Base-by-base conservation (phyloP, 2,329 filamentous ascomycete species). In the Microthyrium microscopicum region DNA sequence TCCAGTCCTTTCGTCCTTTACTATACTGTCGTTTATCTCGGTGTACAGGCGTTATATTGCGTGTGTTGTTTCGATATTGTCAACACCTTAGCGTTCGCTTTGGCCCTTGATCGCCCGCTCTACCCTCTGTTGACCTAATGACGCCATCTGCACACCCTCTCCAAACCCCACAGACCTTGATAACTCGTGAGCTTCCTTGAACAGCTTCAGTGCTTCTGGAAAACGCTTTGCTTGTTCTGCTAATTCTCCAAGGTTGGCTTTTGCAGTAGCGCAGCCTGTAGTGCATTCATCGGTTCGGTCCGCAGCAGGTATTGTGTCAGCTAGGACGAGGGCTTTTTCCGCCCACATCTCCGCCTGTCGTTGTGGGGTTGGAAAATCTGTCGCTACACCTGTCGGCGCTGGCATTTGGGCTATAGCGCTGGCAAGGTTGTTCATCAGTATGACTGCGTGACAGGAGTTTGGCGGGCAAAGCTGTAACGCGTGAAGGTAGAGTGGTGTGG, bases 221-320 rank as follows among this genome's bases (percentile, higher is more conserved):
- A 62, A 46, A 44, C 79, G 67, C 2, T 77, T 76, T 39, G 74
- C 57, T 68, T 89, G 75, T 42, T 79, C 73, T 1, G 80, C 77
- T 43, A 94, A 76, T 45, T 91, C 80, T 17, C 75, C 87, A 34
- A 93, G 68, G 49, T 91, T 92, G 53, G 82, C 79, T n/a, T 80
- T 73, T 5, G 85, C 79, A 5, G 77, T 78, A 3, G 77, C 78
- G 47, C 85, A 94, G 2, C 77, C 81, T 36, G 77, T 55, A 50
- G 92, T 83, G 48, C 87, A 94, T 48, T 92, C 82, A 31, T 75
- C 65, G 3, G 73, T 80, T 26, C 81, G 64, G 3, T 71, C 60
- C 1, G 78, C 70, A 4, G 74, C 69, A 35, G 65, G 56, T 26
- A 91, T 75, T 19, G 70, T 66, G 5, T 62, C 62, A 2, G 76